Percentiles rank a stretch among this genome's conserved stretches.
These are phyloP conservation scores for Boletus huronensis DNA, from an alignment of 768 basidiomycete species.

Conservation along the genomic window DNA sequence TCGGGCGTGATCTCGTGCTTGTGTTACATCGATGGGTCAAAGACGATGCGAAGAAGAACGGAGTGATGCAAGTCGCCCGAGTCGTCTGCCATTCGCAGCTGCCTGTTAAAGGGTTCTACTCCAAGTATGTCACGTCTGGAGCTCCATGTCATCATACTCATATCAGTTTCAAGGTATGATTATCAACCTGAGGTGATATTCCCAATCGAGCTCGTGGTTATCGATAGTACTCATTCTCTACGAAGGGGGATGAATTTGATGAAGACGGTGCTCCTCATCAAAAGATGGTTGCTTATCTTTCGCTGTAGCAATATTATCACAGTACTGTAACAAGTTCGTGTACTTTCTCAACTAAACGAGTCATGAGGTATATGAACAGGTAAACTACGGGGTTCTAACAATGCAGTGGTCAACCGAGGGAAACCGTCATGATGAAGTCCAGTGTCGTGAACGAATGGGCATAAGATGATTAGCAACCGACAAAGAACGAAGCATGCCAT, in stretches of 20 bases:
- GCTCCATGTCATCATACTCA: slow-evolving; percentile 7
- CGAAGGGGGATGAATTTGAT: slow-evolving; percentile 69
- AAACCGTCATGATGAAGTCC: slow-evolving; percentile 32
- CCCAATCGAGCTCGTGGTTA: slow-evolving; percentile 7
- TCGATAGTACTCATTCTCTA: slow-evolving; percentile 25
- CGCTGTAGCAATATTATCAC: slow-evolving; percentile 34
- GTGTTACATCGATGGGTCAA: slow-evolving; percentile 58
- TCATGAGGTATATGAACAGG: slow-evolving; percentile 32
- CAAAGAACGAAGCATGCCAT: slow-evolving; percentile 18
- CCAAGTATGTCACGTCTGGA: slow-evolving; percentile 46
- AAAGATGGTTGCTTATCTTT: slow-evolving; percentile 65
- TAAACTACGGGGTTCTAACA: slow-evolving; percentile 36
- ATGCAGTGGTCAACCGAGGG: slow-evolving; percentile 38
- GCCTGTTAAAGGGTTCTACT: slow-evolving; percentile 65
- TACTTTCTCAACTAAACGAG: slow-evolving; percentile 13
- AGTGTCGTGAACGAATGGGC: slow-evolving; percentile 28
- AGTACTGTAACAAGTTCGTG: slow-evolving; percentile 24
- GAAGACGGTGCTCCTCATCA: slow-evolving; percentile 87
- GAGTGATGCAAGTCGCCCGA: slow-evolving; percentile 31
- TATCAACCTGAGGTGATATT: slow-evolving; percentile 60
- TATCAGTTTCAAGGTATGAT: slow-evolving; percentile 51
- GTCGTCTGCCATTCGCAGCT: slow-evolving; percentile 72
- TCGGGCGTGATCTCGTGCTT: slow-evolving; percentile 66
- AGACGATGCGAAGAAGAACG: slow-evolving; percentile 33
- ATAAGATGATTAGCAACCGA: slow-evolving; percentile 34